phyloP scores from a whole-genome alignment of 1,284 basidiomycete species.

The Chalciporus sp. region DNA sequence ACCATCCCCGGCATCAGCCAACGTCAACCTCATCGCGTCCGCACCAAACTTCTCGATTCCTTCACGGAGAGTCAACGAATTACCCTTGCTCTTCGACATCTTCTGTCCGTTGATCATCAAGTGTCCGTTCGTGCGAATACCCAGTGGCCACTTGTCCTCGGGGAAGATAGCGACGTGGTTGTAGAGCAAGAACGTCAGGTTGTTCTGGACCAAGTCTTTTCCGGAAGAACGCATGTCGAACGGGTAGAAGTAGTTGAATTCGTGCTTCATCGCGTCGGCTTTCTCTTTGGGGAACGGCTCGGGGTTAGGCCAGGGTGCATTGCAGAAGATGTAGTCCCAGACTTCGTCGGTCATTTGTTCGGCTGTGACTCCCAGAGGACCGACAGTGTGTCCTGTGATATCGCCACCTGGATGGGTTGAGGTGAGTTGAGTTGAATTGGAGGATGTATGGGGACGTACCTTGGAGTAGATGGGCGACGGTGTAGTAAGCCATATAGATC shows the following conservation, averaged over 20 bases:
- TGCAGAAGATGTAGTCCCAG: conserved; percentile 93
- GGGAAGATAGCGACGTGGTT: conserved; percentile 94
- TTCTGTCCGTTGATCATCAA: conserved; percentile 98
- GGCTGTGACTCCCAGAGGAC: conserved; percentile 83
- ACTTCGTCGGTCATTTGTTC: conserved; percentile 97
- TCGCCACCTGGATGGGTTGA: conserved; percentile 51
- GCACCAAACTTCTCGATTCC: conserved; percentile 88
- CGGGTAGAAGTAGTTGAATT: conserved; percentile 98
- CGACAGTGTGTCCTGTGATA: conserved; percentile 79
- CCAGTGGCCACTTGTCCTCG: conserved; percentile 90
- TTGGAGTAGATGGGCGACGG: conserved; percentile 88
- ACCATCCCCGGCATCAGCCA: conserved; percentile 97
- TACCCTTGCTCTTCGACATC: conserved; percentile 98
- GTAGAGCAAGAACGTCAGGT: conserved; percentile 95
- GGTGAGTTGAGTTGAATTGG: background rate
- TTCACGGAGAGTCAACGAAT: conserved; percentile 80
- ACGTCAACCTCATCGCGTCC: conserved; percentile 87
- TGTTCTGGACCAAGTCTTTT: conserved; percentile 97
- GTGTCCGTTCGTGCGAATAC: conserved; percentile 96
- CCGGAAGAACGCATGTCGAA: conserved; percentile 99
- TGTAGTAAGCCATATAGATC: conserved; percentile 99
- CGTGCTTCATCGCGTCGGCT: conserved; percentile 84
- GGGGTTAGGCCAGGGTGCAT: conserved; percentile 74
- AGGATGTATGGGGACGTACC: conserved; percentile 44
- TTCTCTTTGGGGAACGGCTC: conserved; percentile 74